A percentile compares a stretch with the other conserved stretches of the same genome.
Evolutionary conservation across 2,329 filamentous ascomycete species (phyloP).

Genomic region (Neonectria coccinea): DNA sequence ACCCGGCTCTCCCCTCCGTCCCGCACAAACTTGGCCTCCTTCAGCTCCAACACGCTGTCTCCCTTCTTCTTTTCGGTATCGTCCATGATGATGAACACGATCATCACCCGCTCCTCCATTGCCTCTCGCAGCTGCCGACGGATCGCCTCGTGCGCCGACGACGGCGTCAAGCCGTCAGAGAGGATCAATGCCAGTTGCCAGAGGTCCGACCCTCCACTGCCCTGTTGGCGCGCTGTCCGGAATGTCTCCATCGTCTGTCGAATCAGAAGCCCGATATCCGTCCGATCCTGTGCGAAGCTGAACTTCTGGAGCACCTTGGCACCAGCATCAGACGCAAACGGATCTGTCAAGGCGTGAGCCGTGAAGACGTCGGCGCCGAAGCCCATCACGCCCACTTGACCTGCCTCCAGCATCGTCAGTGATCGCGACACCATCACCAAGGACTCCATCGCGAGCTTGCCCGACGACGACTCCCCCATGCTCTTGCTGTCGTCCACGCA

Average conservation of each 20-base stretch:
- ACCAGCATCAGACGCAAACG: constrained; percentile 81
- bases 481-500: constrained; percentile 95
- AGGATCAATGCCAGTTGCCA: constrained; percentile 97
- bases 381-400: constrained; percentile 89
- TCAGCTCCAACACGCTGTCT: constrained; percentile 85
- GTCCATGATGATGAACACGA: constrained; percentile 98
- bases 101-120: constrained; percentile 94
- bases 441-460: constrained; percentile 89
- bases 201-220: constrained; percentile 72
- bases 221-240: constrained; percentile 76
- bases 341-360: constrained; percentile 85
- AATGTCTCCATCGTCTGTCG: constrained; percentile 84
- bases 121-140: constrained; percentile 86
- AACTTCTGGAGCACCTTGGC: constrained; percentile 88
- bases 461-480: constrained; percentile 86
- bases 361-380: constrained; percentile 88
- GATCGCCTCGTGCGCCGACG: constrained; percentile 82
- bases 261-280: constrained; percentile 85
- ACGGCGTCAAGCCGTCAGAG: constrained; percentile 91
- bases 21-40: constrained; percentile 84
- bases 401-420: constrained; percentile 92
- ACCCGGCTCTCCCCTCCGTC: constrained; percentile 75
- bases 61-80: constrained; percentile 61
- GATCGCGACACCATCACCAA: constrained; percentile 90
- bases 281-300: constrained; percentile 85